These are phyloP conservation scores for Symbiodinium pilosum DNA, from an alignment of 73 alveolate species.

Conservation along the genomic window DNA sequence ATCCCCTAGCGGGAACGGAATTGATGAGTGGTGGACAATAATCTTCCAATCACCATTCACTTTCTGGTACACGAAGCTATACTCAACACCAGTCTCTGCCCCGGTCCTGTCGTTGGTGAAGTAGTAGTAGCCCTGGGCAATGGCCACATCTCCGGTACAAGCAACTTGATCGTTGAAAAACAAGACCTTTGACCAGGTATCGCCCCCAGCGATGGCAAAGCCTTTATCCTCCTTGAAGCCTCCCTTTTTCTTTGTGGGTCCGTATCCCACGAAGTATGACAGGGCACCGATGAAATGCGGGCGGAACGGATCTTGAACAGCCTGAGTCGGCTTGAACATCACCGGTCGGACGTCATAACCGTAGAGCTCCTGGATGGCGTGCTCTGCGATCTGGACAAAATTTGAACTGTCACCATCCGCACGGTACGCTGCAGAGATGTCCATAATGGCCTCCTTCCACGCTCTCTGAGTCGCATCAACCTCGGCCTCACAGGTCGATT, in stretches of 20 bases:
- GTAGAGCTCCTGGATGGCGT: conserved; percentile 1
- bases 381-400: not conserved
- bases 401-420: not conserved
- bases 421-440: not conserved
- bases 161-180: not conserved
- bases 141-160: not conserved
- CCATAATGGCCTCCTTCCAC: not conserved
- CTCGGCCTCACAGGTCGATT: not conserved
- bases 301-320: not conserved
- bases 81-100: not conserved
- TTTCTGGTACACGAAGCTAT: not conserved
- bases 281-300: not conserved
- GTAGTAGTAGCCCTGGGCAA: conserved; percentile 31
- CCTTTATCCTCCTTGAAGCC: not conserved
- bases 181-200: not conserved
- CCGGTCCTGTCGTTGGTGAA: not conserved
- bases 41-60: not conserved
- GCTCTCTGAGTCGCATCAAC: not conserved
- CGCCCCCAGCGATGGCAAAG: conserved; percentile 4
- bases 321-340: not conserved
- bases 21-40: not conserved
- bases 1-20: not conserved
- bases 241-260: not conserved
- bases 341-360: conserved; percentile 6
- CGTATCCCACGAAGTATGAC: not conserved